Conservation (phyloP, 306 rosid genomes). For the Cucumis hystrix region DNA sequence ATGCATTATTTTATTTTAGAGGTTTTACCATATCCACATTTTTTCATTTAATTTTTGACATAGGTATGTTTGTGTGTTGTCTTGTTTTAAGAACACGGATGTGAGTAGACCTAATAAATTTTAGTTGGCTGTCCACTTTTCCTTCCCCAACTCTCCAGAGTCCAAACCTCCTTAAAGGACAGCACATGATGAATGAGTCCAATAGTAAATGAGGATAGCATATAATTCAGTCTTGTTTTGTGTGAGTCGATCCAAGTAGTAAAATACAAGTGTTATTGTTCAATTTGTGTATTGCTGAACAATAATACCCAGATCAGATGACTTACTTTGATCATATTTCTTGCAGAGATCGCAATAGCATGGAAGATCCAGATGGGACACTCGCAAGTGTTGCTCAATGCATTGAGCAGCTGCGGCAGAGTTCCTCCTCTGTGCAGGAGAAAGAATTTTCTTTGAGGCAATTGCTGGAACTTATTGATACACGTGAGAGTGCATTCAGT, state of each 20-base stretch:
- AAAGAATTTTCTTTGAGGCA: slow-evolving; percentile 84
- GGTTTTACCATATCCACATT: neutral
- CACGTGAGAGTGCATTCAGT: slow-evolving; percentile 91
- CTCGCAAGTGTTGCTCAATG: slow-evolving; percentile 99
- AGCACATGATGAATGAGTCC: neutral
- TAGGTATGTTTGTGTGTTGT: neutral
- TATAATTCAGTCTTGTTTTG: neutral
- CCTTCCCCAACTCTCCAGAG: neutral
- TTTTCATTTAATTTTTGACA: neutral
- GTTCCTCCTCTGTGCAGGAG: slow-evolving; percentile 63
- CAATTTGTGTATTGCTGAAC: neutral
- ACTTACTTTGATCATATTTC: slow-evolving; percentile 18
- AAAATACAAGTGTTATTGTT: neutral
- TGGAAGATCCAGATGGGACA: slow-evolving; percentile 99
- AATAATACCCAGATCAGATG: slow-evolving; percentile 1
- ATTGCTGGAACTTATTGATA: slow-evolving; percentile 71
- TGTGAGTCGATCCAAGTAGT: neutral
- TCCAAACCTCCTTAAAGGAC: neutral
- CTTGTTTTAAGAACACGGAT: neutral
- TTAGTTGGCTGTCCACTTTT: neutral
- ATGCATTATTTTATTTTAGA: neutral
- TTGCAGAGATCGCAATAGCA: slow-evolving; percentile 84
- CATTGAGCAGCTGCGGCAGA: slow-evolving; percentile 94
- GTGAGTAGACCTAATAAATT: neutral
- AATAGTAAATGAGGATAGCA: neutral